A percentile compares a stretch with the other conserved stretches of the same genome.
These are phyloP conservation scores for Rhododendron ferrugineum DNA, from an alignment of 148 eudicot genomes.

Conservation along the genomic window DNA sequence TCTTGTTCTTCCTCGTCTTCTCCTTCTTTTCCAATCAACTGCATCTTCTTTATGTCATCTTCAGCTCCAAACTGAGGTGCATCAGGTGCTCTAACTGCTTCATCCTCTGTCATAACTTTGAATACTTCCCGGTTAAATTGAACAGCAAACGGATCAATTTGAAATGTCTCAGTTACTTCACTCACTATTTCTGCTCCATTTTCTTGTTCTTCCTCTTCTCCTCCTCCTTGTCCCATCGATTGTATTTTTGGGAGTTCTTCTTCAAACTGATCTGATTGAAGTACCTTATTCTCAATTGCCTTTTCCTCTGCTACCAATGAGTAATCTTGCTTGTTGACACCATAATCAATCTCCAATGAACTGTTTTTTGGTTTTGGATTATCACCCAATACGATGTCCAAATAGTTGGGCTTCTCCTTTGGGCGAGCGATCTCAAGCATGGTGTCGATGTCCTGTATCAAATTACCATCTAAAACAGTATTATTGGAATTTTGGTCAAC, in stretches of 20 bases:
- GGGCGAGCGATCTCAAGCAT: background rate
- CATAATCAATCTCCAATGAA: background rate
- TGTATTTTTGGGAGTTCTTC: background rate
- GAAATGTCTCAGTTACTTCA: background rate
- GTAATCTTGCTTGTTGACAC: background rate
- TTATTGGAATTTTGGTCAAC: background rate
- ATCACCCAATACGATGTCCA: background rate
- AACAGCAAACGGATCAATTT: background rate
- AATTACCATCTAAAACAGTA: background rate
- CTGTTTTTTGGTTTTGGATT: background rate
- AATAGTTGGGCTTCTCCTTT: background rate
- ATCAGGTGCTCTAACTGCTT: background rate
- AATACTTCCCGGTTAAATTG: background rate
- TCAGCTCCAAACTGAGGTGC: background rate
- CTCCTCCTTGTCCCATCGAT: background rate
- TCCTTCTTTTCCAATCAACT: background rate
- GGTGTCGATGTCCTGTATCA: conserved; percentile 6
- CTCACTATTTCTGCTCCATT: background rate
- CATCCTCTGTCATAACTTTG: background rate
- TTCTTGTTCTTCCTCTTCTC: background rate
- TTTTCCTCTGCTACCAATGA: background rate
- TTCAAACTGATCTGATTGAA: background rate
- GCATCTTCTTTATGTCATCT: background rate
- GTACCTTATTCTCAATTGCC: background rate
- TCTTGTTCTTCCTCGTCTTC: background rate